phyloP scores from a whole-genome alignment of 192 early-diverging fungal genomes.

The Phycomyces blakesleeanus region DNA sequence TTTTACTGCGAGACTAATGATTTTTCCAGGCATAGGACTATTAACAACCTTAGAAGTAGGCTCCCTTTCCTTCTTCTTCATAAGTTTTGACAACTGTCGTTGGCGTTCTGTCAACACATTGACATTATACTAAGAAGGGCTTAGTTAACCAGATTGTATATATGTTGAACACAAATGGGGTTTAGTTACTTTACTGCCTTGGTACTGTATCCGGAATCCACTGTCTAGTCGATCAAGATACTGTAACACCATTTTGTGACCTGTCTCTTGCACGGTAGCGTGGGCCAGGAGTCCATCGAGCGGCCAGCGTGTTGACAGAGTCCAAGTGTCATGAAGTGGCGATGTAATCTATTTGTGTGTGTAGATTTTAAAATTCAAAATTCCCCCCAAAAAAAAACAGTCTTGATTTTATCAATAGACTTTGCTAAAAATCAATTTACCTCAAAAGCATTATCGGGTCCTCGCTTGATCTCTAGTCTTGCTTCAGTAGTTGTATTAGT shows the following conservation, averaged over 20 bases:
- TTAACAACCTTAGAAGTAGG: conserved; percentile 72
- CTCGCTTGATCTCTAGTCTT: conserved; percentile 43
- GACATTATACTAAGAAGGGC: conserved; percentile 56
- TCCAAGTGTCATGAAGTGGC: conserved; percentile 26
- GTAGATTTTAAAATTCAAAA: too few species aligned
- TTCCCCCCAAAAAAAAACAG: too few species aligned
- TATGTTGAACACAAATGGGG: not conserved
- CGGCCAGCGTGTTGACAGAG: conserved; percentile 60
- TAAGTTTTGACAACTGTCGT: conserved; percentile 59
- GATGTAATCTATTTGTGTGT: conserved; percentile 29
- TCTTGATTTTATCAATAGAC: not conserved
- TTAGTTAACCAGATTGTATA: not conserved
- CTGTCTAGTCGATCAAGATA: conserved; percentile 68
- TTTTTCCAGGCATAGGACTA: conserved; percentile 89
- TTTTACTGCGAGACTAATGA: conserved; percentile 78
- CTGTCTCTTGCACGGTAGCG: conserved; percentile 33
- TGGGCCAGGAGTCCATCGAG: conserved; percentile 71
- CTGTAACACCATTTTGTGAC: conserved; percentile 57
- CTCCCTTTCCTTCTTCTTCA: conserved; percentile 72
- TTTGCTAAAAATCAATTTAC: conserved; percentile 14
- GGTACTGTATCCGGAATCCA: conserved; percentile 78
- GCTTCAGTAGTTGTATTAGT: conserved; percentile 38
- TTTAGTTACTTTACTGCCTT: conserved; percentile 60
- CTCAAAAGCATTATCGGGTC: conserved; percentile 42
- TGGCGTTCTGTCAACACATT: conserved; percentile 60